Base-by-base conservation (phyloP, 2,329 filamentous ascomycete genomes). In the Cercospora nicotianae region DNA sequence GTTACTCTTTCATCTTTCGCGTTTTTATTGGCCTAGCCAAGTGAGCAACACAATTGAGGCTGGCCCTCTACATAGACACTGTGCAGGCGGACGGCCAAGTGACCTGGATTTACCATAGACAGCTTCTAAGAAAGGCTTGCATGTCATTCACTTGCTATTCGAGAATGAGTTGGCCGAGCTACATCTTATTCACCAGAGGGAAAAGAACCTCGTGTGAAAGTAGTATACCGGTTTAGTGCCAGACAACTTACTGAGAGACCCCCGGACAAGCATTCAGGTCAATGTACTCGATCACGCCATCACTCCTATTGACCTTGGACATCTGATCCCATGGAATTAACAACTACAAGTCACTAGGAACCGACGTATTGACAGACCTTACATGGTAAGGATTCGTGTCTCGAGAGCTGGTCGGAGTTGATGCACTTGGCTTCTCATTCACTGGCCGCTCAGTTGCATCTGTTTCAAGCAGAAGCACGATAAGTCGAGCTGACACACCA, bases 31-130 rank as follows among this genome's bases (percentile, higher is more conserved):
- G 33, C 5, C 5, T 39, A 2, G 13, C 18, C 3, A 23, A 6
- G 7, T 48, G 42, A n/a, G 3, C 42, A 48, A 8, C 1, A 48
- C 12, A 48, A 9, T 1, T 13, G 7, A 39, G 12, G 33, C 33
- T 5, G 13, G 1, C 7, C 13, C 0, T 1, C 13, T 16, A 5
- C 13, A 39, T 16, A 0, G 33, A n/a, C n/a, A n/a, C n/a, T n/a
- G n/a, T n/a, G 13, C 33, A 39, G 5, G 9, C 16, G 13, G 13
- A 16, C 5, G 4, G 13, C 33, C 3, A 16, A 1, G 33, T 39
- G 5, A 13, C 5, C 13, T 13, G 5, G 5, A 16, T 2, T 16
- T 7, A 39, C 33, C 16, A 16, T 16, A 5, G 13, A 39, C 13
- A 6, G 5, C 13, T 2, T 39, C 33, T 39, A 16, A 1, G 2